These are phyloP conservation scores for Penicillium sp. DNA, from an alignment of 2,329 filamentous ascomycete genomes.

Conservation along the genomic window DNA sequence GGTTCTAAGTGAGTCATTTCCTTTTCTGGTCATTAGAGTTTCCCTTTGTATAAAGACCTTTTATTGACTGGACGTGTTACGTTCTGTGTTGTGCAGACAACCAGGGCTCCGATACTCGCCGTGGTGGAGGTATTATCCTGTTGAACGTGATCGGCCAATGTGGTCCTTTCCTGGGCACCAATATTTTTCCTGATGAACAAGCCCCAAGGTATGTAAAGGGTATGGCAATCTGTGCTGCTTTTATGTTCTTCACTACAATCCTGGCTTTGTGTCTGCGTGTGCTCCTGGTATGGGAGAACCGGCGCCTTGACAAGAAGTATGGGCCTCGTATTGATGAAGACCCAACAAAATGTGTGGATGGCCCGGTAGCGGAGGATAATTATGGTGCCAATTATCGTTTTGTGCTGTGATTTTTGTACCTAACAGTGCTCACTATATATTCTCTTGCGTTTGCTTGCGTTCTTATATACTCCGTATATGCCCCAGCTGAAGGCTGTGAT, in stretches of 20 bases:
- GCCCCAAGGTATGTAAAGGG: constrained; percentile 55
- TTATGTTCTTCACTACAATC: constrained; percentile 61
- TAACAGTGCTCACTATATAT: background rate
- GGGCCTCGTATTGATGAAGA: constrained; percentile 30
- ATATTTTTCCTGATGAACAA: constrained; percentile 58
- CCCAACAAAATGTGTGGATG: constrained; percentile 14
- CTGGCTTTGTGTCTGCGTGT: constrained; percentile 56
- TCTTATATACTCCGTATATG: background rate
- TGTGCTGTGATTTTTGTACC: constrained; percentile 29
- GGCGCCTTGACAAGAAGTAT: constrained; percentile 55
- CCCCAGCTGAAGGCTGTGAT: background rate
- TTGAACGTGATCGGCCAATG: constrained; percentile 67
- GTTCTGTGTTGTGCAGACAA: constrained; percentile 52
- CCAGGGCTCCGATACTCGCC: constrained; percentile 66
- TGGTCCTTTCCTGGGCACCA: constrained; percentile 63
- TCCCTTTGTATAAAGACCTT: background rate
- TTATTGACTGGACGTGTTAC: background rate
- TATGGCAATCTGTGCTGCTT: constrained; percentile 59
- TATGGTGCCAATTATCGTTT: constrained; percentile 42
- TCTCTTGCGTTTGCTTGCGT: background rate
- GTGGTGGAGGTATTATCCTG: constrained; percentile 66
- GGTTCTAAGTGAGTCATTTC: constrained; percentile 51
- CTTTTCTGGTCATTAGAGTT: background rate
- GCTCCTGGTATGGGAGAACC: constrained; percentile 61
- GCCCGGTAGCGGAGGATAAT: constrained; percentile 39